Conservation (phyloP, 768 basidiomycete genomes). For the Pleurotus eryngii region DNA sequence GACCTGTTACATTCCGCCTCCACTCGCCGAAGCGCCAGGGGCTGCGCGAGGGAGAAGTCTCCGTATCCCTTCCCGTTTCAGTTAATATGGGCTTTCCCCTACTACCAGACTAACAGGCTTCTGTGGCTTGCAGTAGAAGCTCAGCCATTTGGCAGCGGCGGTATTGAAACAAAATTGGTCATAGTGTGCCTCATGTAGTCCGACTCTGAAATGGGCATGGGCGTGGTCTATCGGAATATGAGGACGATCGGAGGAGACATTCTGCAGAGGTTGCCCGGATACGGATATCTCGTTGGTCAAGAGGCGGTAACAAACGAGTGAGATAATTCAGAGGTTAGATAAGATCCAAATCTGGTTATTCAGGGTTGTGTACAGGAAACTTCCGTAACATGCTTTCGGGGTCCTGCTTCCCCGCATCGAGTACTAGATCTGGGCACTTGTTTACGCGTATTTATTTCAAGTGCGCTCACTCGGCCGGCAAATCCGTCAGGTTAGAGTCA, state of each 20-base stretch:
- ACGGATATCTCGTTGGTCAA: no score
- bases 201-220: not conserved
- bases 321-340: not conserved
- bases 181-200: not conserved
- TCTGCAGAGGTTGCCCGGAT: no score
- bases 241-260: no score
- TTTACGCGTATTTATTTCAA: not conserved
- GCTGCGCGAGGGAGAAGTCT: no score
- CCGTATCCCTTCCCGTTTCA: not conserved
- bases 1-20: no score
- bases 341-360: not conserved
- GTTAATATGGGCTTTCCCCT: not conserved
- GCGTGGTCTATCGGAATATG: not conserved
- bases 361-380: not conserved
- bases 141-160: not conserved
- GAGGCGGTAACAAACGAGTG: no score
- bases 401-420: slow-evolving; percentile 2
- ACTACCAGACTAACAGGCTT: not conserved
- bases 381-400: not conserved
- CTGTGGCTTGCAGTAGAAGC: not conserved
- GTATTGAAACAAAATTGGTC: not conserved
- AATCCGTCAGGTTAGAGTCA: not conserved
- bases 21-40: no score
- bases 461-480: not conserved
- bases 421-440: not conserved